Evolutionary conservation across 2,329 filamentous ascomycete species (phyloP).

Genomic region (Huntiella bhutanensis): DNA sequence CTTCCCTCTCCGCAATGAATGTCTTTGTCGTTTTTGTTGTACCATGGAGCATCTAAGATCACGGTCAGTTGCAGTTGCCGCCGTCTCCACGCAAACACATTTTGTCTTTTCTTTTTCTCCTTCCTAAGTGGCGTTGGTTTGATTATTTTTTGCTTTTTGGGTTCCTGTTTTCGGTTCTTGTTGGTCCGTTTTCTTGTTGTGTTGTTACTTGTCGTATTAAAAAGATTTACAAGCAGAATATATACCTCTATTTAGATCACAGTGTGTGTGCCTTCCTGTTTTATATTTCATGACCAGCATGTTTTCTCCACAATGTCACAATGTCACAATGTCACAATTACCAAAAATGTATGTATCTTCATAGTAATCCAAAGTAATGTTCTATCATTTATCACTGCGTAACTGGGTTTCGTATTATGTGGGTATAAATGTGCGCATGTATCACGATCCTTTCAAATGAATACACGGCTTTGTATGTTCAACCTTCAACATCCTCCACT

Average conservation of each 20-base stretch:
- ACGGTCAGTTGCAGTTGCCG: neutral
- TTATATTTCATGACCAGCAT: too few species aligned
- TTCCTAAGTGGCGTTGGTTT: neutral
- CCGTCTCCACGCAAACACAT: neutral
- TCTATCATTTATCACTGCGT: constrained; percentile 1
- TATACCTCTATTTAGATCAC: too few species aligned
- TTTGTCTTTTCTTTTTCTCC: neutral
- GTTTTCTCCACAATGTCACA: neutral
- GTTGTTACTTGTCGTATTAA: neutral
- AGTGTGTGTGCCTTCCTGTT: too few species aligned
- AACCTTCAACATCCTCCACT: constrained; percentile 1
- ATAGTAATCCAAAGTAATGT: neutral
- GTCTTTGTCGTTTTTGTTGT: neutral
- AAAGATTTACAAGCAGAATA: neutral
- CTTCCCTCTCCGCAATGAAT: neutral
- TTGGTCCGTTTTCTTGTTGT: neutral
- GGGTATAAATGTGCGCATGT: constrained; percentile 11
- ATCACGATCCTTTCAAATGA: neutral
- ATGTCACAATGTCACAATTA: neutral
- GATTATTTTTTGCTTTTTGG: neutral
- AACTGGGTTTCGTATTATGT: constrained; percentile 11
- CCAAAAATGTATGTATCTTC: neutral
- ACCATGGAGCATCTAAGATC: neutral
- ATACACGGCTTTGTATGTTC: constrained; percentile 6
- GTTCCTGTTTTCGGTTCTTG: neutral